Percentiles rank a stretch among this genome's conserved stretches.
phyloP scores from a whole-genome alignment of 306 rosid species.

The Fagus crenata region DNA sequence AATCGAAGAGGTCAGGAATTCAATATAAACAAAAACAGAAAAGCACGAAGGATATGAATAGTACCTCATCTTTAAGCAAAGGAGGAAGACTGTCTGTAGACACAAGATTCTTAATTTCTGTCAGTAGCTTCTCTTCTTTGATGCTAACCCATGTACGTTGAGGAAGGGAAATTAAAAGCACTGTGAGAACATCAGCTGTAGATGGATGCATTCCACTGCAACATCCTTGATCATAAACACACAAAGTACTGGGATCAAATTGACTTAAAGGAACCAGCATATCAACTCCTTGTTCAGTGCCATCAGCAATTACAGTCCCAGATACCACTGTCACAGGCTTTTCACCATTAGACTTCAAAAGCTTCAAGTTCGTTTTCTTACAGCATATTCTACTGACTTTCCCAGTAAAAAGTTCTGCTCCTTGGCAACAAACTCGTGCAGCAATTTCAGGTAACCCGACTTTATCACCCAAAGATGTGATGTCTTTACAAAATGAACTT shows the following conservation, averaged over 20 bases:
- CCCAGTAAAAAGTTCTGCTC: constrained; percentile 54
- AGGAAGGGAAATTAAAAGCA: constrained; percentile 78
- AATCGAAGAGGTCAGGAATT: background rate
- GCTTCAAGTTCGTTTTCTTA: constrained; percentile 46
- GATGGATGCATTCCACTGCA: constrained; percentile 85
- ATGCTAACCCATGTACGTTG: constrained; percentile 68
- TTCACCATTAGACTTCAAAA: constrained; percentile 43
- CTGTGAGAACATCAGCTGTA: constrained; percentile 68
- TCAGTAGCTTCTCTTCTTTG: constrained; percentile 54
- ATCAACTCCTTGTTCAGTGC: constrained; percentile 63
- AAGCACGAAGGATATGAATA: constrained; percentile 9
- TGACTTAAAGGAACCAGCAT: constrained; percentile 63
- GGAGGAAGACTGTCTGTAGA: constrained; percentile 52
- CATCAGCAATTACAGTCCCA: constrained; percentile 60
- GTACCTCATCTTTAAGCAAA: constrained; percentile 82
- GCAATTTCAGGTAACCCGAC: constrained; percentile 50
- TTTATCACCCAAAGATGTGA: constrained; percentile 30
- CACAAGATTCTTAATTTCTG: constrained; percentile 48
- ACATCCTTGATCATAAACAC: constrained; percentile 52
- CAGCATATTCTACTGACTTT: constrained; percentile 42
- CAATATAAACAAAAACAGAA: constrained; percentile 2
- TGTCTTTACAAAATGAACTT: constrained; percentile 34
- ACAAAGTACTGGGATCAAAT: constrained; percentile 43
- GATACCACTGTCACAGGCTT: constrained; percentile 59
- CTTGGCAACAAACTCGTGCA: constrained; percentile 65